A percentile compares a stretch with the other conserved stretches of the same genome.
Evolutionary conservation across 2,329 filamentous ascomycete species (phyloP).

Genomic region (Periconia macrospinosa): DNA sequence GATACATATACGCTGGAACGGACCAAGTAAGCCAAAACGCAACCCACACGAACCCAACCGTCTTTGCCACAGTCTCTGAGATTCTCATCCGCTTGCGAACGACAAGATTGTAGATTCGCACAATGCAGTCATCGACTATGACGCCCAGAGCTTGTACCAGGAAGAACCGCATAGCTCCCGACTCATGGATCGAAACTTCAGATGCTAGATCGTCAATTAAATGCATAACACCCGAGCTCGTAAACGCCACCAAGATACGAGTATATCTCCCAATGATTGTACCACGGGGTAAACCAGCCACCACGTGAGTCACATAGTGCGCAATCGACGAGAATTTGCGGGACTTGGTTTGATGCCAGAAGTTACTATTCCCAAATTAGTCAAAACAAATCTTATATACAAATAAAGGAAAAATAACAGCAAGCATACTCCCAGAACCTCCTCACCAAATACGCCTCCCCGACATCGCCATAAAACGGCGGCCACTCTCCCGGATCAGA

Average conservation of each 20-base stretch:
- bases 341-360: conserved; percentile 14
- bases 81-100: background rate
- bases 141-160: conserved; percentile 1
- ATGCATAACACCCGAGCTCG: conserved; percentile 11
- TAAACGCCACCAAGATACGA: conserved; percentile 7
- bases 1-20: conserved; percentile 9
- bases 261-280: conserved; percentile 5
- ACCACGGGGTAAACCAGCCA: conserved; percentile 3
- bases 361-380: background rate
- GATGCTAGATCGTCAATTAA: conserved; percentile 7
- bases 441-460: conserved; percentile 5
- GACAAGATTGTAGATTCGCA: background rate
- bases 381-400: background rate
- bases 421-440: conserved; percentile 7
- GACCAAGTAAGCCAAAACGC: conserved; percentile 6
- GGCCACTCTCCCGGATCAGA: conserved; percentile 6
- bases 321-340: conserved; percentile 11
- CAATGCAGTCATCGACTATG: conserved; percentile 2
- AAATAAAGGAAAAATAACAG: background rate
- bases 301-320: conserved; percentile 5
- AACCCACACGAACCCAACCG: conserved; percentile 8
- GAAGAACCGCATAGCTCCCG: conserved; percentile 12
- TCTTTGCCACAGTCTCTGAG: background rate
- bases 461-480: conserved; percentile 10
- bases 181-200: conserved; percentile 5